phyloP scores from a whole-genome alignment of 495 filamentous ascomycete species.

The Lepidopterella palustris region DNA sequence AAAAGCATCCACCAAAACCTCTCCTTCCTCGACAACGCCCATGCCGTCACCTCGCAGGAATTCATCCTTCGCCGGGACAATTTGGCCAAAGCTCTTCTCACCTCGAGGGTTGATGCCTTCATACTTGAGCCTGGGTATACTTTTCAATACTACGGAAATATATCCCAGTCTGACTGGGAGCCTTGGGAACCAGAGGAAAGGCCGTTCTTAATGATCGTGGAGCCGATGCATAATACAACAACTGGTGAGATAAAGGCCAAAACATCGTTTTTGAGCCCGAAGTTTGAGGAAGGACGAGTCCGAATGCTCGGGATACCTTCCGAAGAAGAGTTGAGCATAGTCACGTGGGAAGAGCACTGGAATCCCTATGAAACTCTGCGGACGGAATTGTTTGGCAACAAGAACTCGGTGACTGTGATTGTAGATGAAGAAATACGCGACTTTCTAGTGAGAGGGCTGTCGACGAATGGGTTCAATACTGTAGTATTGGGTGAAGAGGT shows the following conservation, averaged over 20 bases:
- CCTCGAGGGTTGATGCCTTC: slow-evolving; percentile 44
- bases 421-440: slow-evolving; percentile 54
- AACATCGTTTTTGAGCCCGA: slow-evolving; percentile 47
- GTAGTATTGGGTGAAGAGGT: slow-evolving; percentile 42
- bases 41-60: slow-evolving; percentile 38
- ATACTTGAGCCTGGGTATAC: slow-evolving; percentile 52
- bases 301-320: slow-evolving; percentile 48
- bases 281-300: slow-evolving; percentile 49
- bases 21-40: slow-evolving; percentile 42
- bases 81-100: slow-evolving; percentile 43
- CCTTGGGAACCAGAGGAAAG: slow-evolving; percentile 55
- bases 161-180: slow-evolving; percentile 52
- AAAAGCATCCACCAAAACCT: slow-evolving; percentile 39
- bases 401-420: slow-evolving; percentile 40
- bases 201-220: slow-evolving; percentile 50
- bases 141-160: slow-evolving; percentile 52
- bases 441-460: slow-evolving; percentile 48
- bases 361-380: slow-evolving; percentile 46
- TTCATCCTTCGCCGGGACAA: slow-evolving; percentile 44
- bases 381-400: slow-evolving; percentile 13
- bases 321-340: slow-evolving; percentile 39
- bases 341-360: slow-evolving; percentile 54
- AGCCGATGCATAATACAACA: slow-evolving; percentile 30
- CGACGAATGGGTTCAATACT: slow-evolving; percentile 43
- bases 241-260: slow-evolving; percentile 41